A percentile compares a stretch with the other conserved stretches of the same genome.
These are phyloP conservation scores for Candida incommunis DNA, from an alignment of 805 yeast genomes.

Conservation along the genomic window DNA sequence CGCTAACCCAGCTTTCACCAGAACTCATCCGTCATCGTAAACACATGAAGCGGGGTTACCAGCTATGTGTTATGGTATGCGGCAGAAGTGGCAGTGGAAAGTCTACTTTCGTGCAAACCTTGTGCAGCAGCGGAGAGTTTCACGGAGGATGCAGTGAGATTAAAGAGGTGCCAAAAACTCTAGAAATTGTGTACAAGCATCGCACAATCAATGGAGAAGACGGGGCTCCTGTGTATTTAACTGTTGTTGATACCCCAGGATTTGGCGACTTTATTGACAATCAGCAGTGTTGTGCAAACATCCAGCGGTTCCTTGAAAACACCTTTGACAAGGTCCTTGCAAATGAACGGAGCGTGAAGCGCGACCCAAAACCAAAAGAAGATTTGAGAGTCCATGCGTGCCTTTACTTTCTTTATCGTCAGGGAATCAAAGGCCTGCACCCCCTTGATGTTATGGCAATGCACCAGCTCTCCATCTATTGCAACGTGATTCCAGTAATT, in stretches of 20 bases:
- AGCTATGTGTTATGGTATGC: conserved; percentile 50
- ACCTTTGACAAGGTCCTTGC: conserved; percentile 60
- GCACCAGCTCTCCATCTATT: conserved; percentile 53
- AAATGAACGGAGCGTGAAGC: conserved; percentile 60
- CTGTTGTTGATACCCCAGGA: conserved; percentile 58
- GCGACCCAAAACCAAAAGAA: conserved; percentile 50
- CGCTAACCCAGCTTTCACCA: background rate
- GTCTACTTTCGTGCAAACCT: conserved; percentile 56
- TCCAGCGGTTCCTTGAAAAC: conserved; percentile 46
- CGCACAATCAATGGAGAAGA: background rate
- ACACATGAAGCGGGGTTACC: conserved; percentile 18
- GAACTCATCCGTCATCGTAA: background rate
- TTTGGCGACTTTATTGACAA: conserved; percentile 63
- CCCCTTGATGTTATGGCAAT: conserved; percentile 68
- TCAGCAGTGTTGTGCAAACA: conserved; percentile 31
- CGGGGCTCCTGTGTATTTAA: conserved; percentile 12
- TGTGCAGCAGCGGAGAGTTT: conserved; percentile 29
- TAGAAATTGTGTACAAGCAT: background rate
- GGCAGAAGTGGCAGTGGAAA: conserved; percentile 71
- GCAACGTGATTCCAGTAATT: conserved; percentile 72
- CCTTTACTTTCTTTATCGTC: conserved; percentile 57
- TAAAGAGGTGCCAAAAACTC: background rate
- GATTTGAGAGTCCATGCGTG: conserved; percentile 70
- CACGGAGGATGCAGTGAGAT: background rate
- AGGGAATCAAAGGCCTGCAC: conserved; percentile 33